These are phyloP conservation scores for Microbotryum violaceum DNA, from an alignment of 1,284 basidiomycete genomes.

Conservation along the genomic window DNA sequence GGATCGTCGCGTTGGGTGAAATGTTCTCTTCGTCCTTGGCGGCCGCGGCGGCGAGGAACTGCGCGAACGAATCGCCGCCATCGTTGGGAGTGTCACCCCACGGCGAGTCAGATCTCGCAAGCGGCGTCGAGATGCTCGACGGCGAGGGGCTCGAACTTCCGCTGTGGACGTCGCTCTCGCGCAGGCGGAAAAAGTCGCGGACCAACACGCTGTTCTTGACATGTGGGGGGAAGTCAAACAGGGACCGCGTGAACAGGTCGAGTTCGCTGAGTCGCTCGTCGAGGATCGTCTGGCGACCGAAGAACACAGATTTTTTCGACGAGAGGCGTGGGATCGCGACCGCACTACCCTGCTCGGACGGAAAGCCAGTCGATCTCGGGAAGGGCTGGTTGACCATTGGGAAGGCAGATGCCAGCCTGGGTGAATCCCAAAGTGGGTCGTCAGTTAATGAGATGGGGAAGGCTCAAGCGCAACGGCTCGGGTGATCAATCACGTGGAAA, in stretches of 20 bases:
- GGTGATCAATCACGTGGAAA: neutral
- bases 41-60: neutral
- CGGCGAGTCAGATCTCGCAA: neutral
- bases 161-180: slow-evolving; percentile 5
- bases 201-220: slow-evolving; percentile 23
- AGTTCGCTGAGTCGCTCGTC: slow-evolving; percentile 26
- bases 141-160: neutral
- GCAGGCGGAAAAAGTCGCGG: slow-evolving; percentile 27
- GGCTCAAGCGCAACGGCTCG: neutral
- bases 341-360: slow-evolving; percentile 1
- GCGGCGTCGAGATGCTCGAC: slow-evolving; percentile 1
- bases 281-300: slow-evolving; percentile 20
- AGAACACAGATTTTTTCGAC: slow-evolving; percentile 24
- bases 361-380: slow-evolving; percentile 1
- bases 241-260: slow-evolving; percentile 23
- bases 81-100: neutral
- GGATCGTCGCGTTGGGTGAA: slow-evolving; percentile 18
- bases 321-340: slow-evolving; percentile 23
- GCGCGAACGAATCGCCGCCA: slow-evolving; percentile 1
- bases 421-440: neutral
- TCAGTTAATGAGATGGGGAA: no score
- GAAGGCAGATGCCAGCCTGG: slow-evolving; percentile 26
- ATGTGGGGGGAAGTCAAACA: slow-evolving; percentile 24
- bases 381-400: slow-evolving; percentile 14
- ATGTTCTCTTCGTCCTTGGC: neutral